A percentile compares a stretch with the other conserved stretches of the same genome.
These are phyloP conservation scores for Grosmannia serpens DNA, from an alignment of 2,329 filamentous ascomycete species.

Conservation along the genomic window DNA sequence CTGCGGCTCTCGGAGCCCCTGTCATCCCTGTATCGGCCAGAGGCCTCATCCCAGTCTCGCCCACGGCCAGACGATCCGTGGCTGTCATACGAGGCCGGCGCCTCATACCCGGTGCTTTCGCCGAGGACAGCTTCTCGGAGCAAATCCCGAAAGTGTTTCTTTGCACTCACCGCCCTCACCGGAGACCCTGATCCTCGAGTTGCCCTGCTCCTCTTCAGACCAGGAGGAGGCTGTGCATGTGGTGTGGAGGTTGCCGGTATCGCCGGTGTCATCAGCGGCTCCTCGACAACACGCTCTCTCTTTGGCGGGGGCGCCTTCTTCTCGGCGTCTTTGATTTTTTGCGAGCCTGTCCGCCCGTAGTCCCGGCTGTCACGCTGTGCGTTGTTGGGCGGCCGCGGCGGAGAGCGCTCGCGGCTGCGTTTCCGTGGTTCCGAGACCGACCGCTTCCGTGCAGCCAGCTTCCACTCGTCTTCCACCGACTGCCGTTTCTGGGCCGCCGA, in stretches of 20 bases:
- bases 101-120: slow-evolving; percentile 39
- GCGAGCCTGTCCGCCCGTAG: not conserved
- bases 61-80: slow-evolving; percentile 10
- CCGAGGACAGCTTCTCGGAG: slow-evolving; percentile 52
- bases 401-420: not conserved
- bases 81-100: slow-evolving; percentile 36
- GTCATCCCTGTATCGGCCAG: not conserved
- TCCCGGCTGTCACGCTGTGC: slow-evolving; percentile 2
- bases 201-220: slow-evolving; percentile 44
- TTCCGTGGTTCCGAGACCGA: slow-evolving; percentile 9
- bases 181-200: slow-evolving; percentile 39
- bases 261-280: slow-evolving; percentile 21
- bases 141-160: slow-evolving; percentile 44
- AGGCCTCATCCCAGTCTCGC: not conserved
- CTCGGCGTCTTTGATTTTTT: not conserved
- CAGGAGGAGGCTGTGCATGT: slow-evolving; percentile 10
- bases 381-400: not conserved
- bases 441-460: slow-evolving; percentile 11
- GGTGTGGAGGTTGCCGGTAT: slow-evolving; percentile 10
- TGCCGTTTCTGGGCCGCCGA: slow-evolving; percentile 19
- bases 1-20: not conserved
- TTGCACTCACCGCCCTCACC: slow-evolving; percentile 28
- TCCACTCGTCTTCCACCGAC: slow-evolving; percentile 24
- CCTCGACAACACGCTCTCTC: slow-evolving; percentile 15
- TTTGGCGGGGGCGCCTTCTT: slow-evolving; percentile 10